Conservation (phyloP, 371 early-diverging fungal genomes). For the Lichtheimia hyalospora region DNA sequence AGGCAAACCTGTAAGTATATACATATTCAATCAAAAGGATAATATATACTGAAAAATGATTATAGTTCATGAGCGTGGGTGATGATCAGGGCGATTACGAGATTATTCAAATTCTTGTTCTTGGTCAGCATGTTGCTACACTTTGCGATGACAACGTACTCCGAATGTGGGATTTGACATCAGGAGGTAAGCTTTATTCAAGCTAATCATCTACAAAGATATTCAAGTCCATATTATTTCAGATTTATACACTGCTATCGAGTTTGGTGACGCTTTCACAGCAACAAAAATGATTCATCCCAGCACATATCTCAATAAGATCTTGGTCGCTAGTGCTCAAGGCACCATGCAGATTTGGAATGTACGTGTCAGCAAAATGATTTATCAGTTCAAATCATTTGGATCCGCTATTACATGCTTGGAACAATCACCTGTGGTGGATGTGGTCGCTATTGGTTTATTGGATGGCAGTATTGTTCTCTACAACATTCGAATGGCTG, state of each 20-base stretch:
- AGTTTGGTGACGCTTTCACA: constrained; percentile 76
- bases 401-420: constrained; percentile 77
- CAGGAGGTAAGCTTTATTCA: constrained; percentile 71
- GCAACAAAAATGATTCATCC: constrained; percentile 86
- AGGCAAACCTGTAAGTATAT: constrained; percentile 46
- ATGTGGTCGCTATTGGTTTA: constrained; percentile 89
- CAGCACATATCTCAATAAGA: constrained; percentile 94
- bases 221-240: too few species aligned
- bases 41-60: neutral
- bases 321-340: constrained; percentile 83
- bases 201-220: too few species aligned
- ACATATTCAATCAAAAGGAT: neutral
- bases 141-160: constrained; percentile 80
- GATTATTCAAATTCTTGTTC: constrained; percentile 56
- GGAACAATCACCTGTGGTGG: constrained; percentile 87
- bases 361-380: constrained; percentile 73
- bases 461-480: constrained; percentile 85
- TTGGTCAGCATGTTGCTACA: constrained; percentile 76
- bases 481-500: constrained; percentile 80
- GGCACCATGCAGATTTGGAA: constrained; percentile 95
- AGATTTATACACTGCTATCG: constrained; percentile 77
- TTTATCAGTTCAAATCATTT: constrained; percentile 80
- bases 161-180: constrained; percentile 73
- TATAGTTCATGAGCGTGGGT: constrained; percentile 16
- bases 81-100: constrained; percentile 28